Base-by-base conservation (phyloP, 169 alveolate genomes). In the Theileria luwenshuni region DNA sequence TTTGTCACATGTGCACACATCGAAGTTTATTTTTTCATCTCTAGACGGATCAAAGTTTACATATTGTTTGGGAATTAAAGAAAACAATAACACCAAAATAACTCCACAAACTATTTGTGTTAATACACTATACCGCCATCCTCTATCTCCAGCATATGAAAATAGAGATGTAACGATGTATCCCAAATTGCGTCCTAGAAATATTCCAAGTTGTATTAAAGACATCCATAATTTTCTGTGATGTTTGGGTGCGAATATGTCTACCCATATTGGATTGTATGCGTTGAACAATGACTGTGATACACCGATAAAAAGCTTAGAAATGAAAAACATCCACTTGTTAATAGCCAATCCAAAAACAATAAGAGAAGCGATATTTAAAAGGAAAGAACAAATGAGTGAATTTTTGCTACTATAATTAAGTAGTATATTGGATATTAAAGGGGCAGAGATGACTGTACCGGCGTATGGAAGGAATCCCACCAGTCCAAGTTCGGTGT, bases 211-310 rank as follows among this genome's bases (percentile, higher is more conserved):
- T 47, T 95, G 98, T 32, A 94, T 63, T 48, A 91, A 75, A 2
- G 97, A 95, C 99, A 96, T 95, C 98, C 98, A 96, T 47, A 87
- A 88, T 3, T 98, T 94, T 72, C 91, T 91, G 63, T 86, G 73
- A 56, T 85, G 90, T 5, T 64, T 76, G 3, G 99, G 98, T 7
- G 98, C 92, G 60, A 93, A 95, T 54, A 84, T 94, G 83, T 95
- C 97, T 19, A 95, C 94, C 98, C 99, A 96, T 6, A 96, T 98
- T 0, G 99, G 99, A 8, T 90, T 85, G 69, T 95, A 96, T 10
- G 94, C 94, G 13, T 93, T 95, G 47, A 94, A 91, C 63, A 95
- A 91, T 0, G 98, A 95, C 86, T 95, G 96, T 0, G 96, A 84
- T 21, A 92, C 83, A 15, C 99, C 99, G 49, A 91, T 83, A 48